Conservation (phyloP, 2,329 filamentous ascomycete species). For the Helotiales sp. region DNA sequence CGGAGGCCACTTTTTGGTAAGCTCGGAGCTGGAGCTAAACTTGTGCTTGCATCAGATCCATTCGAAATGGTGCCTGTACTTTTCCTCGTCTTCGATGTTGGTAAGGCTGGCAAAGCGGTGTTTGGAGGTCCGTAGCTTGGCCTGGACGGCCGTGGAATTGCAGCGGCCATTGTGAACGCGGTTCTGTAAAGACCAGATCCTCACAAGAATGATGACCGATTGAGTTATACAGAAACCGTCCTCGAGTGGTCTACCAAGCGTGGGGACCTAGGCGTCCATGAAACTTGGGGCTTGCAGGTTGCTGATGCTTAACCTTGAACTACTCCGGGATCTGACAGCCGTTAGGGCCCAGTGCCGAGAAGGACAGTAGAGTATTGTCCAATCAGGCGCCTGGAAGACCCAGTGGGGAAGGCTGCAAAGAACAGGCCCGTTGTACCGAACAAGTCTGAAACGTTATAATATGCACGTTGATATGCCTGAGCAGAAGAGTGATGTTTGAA, state of each 20-base stretch:
- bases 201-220: slow-evolving; percentile 9
- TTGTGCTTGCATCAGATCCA: slow-evolving; percentile 23
- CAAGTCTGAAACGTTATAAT: slow-evolving; percentile 31
- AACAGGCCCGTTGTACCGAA: slow-evolving; percentile 17
- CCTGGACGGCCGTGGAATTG: slow-evolving; percentile 56
- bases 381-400: slow-evolving; percentile 18
- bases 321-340: slow-evolving; percentile 11
- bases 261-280: slow-evolving; percentile 26
- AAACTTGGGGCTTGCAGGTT: slow-evolving; percentile 23
- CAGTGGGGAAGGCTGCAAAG: slow-evolving; percentile 4
- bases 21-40: slow-evolving; percentile 32
- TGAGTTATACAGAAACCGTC: slow-evolving; percentile 19
- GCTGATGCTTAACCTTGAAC: slow-evolving; percentile 18
- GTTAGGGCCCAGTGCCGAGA: slow-evolving; percentile 8
- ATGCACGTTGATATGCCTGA: slow-evolving; percentile 31
- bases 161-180: slow-evolving; percentile 28
- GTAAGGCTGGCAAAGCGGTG: slow-evolving; percentile 71
- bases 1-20: slow-evolving; percentile 58
- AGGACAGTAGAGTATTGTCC: slow-evolving; percentile 14
- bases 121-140: slow-evolving; percentile 70
- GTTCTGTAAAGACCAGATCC: slow-evolving; percentile 1
- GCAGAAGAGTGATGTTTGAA: slow-evolving; percentile 24
- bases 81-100: slow-evolving; percentile 71
- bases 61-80: slow-evolving; percentile 53
- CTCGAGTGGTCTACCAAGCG: slow-evolving; percentile 20